These are phyloP conservation scores for Lathyrus tuberosus DNA, from an alignment of 306 rosid genomes.

Conservation along the genomic window DNA sequence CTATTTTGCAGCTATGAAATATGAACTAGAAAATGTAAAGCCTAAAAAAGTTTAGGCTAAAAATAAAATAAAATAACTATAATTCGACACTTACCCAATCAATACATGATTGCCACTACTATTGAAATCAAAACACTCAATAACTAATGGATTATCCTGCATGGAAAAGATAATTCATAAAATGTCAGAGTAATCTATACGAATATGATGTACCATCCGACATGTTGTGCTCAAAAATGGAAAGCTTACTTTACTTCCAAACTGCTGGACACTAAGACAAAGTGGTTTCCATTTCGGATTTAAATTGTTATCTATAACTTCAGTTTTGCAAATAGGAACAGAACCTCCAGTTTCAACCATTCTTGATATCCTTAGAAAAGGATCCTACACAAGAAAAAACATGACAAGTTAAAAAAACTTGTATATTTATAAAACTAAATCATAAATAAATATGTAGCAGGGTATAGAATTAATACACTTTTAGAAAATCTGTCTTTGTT, in stretches of 20 bases:
- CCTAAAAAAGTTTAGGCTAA: neutral
- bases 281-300: slow-evolving; percentile 86
- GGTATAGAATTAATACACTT: slow-evolving; percentile 54
- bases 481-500: slow-evolving; percentile 81
- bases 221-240: slow-evolving; percentile 7
- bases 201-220: slow-evolving; percentile 4
- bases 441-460: neutral
- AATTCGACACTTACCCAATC: slow-evolving; percentile 60
- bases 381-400: slow-evolving; percentile 61
- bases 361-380: slow-evolving; percentile 78
- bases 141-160: slow-evolving; percentile 78
- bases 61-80: neutral
- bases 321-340: slow-evolving; percentile 91
- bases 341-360: slow-evolving; percentile 72
- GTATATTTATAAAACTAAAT: neutral
- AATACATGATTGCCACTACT: slow-evolving; percentile 74
- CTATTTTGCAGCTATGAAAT: slow-evolving; percentile 18
- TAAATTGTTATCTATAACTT: slow-evolving; percentile 69
- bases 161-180: neutral
- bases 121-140: slow-evolving; percentile 96
- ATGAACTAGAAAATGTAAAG: slow-evolving; percentile 17
- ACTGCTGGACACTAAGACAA: slow-evolving; percentile 62
- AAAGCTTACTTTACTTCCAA: slow-evolving; percentile 75
- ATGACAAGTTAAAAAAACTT: neutral
- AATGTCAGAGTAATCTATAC: slow-evolving; percentile 8